Base-by-base conservation (phyloP, 768 basidiomycete species). In the Clitopilus passeckerianus region DNA sequence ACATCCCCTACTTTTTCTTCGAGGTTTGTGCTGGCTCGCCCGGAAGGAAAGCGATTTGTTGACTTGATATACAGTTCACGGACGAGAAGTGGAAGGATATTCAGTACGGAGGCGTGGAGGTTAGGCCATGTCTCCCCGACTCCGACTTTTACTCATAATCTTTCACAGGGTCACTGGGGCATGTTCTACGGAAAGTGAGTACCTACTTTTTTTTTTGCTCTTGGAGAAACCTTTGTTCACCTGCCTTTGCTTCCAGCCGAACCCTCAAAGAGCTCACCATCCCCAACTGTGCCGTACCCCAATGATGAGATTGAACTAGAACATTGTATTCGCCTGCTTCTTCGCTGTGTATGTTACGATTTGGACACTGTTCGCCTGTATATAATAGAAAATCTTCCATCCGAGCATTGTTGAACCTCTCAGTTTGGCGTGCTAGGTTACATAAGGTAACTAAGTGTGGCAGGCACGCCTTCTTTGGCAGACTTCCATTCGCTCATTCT, bases 1-100 rank as follows among this genome's bases (percentile, higher is more conserved):
- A 80, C 18, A 87, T 92, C 10, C 77, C 84, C 10, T 96, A 96
- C 75, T 96, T 94, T 80, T 95, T 83, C 77, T 93, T 93, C 57
- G 91, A 90, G 81, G 84, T 84, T 52, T 46, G 76, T 72, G 34
- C 54, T 56, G 60, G 2, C 20, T 18, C 56, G 46, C 22, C 18
- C 27, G 3, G 16, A 10, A 16, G 46, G 34, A 56, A n/a, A 54
- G 22, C n/a, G 34, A 56, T 43, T 24, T 37, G 46, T 61, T 43
- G 2, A 33, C 27, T 55, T 22, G 60, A n/a, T 35, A 41, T 6
- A 30, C 20, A 91, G 82, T 86, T 78, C 70, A 84, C 86, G 63
- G 93, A 95, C 65, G 90, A 94, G 71, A 71, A 79, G 56, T 95
- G 91, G 93, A 93, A 93, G 82, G 81, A 82, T 65, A 63, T 61